These are phyloP conservation scores for Cryptomeria japonica DNA, from an alignment of 75 land plant genomes.

Conservation along the genomic window DNA sequence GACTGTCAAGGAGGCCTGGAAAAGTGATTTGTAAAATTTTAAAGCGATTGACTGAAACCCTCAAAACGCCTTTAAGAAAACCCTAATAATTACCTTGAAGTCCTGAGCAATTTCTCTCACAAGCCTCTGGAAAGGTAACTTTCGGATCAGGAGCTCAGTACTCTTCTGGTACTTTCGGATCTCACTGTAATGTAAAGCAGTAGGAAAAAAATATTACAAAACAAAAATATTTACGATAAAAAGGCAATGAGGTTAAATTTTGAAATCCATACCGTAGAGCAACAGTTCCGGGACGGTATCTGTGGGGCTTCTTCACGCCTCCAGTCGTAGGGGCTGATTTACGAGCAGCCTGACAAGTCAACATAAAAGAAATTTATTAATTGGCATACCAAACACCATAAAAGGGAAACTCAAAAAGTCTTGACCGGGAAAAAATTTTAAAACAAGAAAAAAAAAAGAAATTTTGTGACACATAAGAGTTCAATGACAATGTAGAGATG, in stretches of 20 bases:
- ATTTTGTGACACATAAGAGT: too few species aligned
- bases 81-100: slow-evolving; percentile 31
- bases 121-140: slow-evolving; percentile 63
- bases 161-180: slow-evolving; percentile 68
- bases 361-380: not conserved
- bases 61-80: not conserved
- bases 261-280: slow-evolving; percentile 48
- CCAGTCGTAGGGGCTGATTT: slow-evolving; percentile 85
- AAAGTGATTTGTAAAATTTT: too few species aligned
- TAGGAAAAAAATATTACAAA: not conserved
- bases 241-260: too few species aligned
- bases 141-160: slow-evolving; percentile 55
- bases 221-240: too few species aligned
- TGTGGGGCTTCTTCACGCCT: slow-evolving; percentile 79
- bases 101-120: slow-evolving; percentile 73
- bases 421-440: too few species aligned
- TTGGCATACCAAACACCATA: not conserved
- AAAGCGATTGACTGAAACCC: too few species aligned
- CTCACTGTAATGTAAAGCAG: slow-evolving; percentile 19
- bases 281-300: slow-evolving; percentile 78
- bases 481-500: not conserved
- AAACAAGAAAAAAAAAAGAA: too few species aligned
- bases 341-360: slow-evolving; percentile 58
- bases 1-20: too few species aligned
- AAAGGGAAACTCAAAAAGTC: not conserved